A percentile compares a stretch with the other conserved stretches of the same genome.
These are phyloP conservation scores for Xerocomellus chrysenteron DNA, from an alignment of 768 basidiomycete genomes.

Conservation along the genomic window DNA sequence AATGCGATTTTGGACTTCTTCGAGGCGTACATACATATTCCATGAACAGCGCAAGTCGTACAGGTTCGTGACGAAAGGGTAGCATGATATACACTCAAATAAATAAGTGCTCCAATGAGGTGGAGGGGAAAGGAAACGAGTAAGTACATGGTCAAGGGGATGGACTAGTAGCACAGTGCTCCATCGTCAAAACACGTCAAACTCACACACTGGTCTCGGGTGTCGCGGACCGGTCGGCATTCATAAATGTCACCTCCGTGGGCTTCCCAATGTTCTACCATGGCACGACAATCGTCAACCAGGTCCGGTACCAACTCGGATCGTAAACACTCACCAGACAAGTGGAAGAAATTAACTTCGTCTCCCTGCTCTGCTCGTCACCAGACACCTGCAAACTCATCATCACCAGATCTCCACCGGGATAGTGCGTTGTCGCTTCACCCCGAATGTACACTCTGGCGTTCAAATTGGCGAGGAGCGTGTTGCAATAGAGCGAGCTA, in stretches of 20 bases:
- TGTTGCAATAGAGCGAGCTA: constrained; percentile 12
- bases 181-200: background rate
- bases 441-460: constrained; percentile 5
- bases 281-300: too few species aligned
- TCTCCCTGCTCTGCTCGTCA: background rate
- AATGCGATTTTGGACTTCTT: too few species aligned
- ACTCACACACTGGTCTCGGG: background rate
- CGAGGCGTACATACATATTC: too few species aligned
- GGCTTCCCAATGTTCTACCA: background rate
- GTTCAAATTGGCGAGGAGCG: constrained; percentile 18
- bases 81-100: too few species aligned
- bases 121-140: too few species aligned
- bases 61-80: too few species aligned
- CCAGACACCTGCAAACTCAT: too few species aligned
- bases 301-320: background rate
- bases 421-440: background rate
- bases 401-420: background rate
- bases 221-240: background rate
- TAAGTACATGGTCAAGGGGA: too few species aligned
- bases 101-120: too few species aligned
- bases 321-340: background rate
- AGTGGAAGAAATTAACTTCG: background rate
- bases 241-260: background rate
- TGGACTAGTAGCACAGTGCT: too few species aligned
- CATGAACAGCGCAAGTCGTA: too few species aligned